Base-by-base conservation (phyloP, 2,329 filamentous ascomycete genomes). In the Macroventuria anomochaeta region DNA sequence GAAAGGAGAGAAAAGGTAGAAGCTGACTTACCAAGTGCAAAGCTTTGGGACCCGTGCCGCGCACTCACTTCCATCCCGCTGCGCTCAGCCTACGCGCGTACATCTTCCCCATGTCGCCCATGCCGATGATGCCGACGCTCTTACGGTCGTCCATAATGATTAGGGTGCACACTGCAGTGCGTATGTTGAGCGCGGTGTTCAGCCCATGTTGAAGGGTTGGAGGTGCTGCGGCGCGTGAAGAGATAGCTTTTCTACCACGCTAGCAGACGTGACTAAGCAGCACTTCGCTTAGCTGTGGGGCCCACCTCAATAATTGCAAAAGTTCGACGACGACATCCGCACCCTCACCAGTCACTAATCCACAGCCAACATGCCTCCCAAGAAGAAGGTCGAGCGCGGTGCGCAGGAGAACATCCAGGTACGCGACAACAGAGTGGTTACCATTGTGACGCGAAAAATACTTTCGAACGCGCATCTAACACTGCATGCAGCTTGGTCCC, bases 81-180 rank as follows among this genome's bases (percentile, higher is more conserved):
- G 86, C 85, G 76, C 91, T 92, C 69, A 99, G 85, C 72, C 87
- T 86, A 71, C 89, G 86, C 70, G 95, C 91, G 77, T 99, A 99
- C 91, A 99, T 96, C 83, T 89, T 96, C 70, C 95, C 95, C 95
- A 99, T 99, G 71, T 97, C 93, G 62, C 95, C 95, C 93, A 99
- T 97, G 57, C 95, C 95, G 74, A 99, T 99, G 71, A 99, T 89
- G 64, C 95, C 95, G 64, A 99, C 85, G 59, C 88, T 86, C 73
- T 91, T 91, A 70, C 57, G 58, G 21, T 84, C 81, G 65, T 88
- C 85, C 87, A 85, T 80, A 29, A 18, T 68, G 61, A 53, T 52
- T 79, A 65, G 70, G 46, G 58, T 55, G 53, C 62, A 64, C 62
- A 58, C 57, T 59, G 26, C 49, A 57, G 44, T 62, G 60, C 59